Evolutionary conservation across 2,329 filamentous ascomycete genomes (phyloP).

Genomic region (Colletotrichum agaves): DNA sequence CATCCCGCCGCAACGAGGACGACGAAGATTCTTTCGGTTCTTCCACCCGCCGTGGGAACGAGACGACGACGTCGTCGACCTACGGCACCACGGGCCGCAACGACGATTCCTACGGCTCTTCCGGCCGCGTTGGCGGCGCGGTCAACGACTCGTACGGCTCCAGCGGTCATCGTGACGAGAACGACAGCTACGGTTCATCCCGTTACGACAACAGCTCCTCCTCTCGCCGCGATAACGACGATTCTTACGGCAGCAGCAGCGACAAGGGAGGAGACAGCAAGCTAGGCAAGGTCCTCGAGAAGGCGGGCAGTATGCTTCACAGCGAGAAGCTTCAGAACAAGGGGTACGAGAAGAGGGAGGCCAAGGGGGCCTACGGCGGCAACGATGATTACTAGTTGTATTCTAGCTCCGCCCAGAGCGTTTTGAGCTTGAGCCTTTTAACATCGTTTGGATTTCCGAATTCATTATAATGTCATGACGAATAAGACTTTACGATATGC

Average conservation of each 20-base stretch:
- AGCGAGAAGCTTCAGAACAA: constrained; percentile 59
- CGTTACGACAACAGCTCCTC: constrained; percentile 47
- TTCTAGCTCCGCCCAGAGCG: neutral
- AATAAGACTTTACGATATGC: neutral
- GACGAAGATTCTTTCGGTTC: constrained; percentile 24
- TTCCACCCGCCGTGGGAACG: constrained; percentile 36
- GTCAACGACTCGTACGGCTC: constrained; percentile 39
- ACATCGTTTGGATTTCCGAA: neutral
- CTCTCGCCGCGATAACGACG: constrained; percentile 23
- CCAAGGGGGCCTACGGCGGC: constrained; percentile 45
- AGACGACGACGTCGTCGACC: constrained; percentile 25
- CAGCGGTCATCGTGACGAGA: constrained; percentile 49
- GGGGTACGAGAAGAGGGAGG: constrained; percentile 62
- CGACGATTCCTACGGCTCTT: constrained; percentile 40
- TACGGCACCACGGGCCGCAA: constrained; percentile 33
- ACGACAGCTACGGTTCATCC: constrained; percentile 39
- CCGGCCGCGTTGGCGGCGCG: constrained; percentile 28
- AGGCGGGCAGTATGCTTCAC: constrained; percentile 61
- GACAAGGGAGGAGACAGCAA: constrained; percentile 53
- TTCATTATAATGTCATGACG: neutral
- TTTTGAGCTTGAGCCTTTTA: neutral
- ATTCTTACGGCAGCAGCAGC: constrained; percentile 35
- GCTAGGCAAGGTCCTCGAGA: constrained; percentile 68
- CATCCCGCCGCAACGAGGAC: constrained; percentile 35
- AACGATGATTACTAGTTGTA: constrained; percentile 18